These are phyloP conservation scores for Melampsora americana DNA, from an alignment of 1,284 basidiomycete species.

Conservation along the genomic window DNA sequence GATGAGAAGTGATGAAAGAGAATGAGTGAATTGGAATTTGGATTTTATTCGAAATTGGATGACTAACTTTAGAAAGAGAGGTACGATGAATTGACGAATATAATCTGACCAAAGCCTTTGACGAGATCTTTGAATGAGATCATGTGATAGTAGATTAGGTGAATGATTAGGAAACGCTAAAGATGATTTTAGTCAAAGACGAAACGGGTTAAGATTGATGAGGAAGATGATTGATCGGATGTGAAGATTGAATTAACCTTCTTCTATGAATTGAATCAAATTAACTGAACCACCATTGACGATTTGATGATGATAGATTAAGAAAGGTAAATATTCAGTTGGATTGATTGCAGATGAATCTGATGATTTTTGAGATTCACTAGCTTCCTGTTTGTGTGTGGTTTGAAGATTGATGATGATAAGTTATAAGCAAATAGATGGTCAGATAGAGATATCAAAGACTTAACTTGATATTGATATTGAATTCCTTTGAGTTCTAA, in stretches of 20 bases:
- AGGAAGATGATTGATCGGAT: not conserved
- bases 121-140: conserved; percentile 37
- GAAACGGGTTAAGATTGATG: too few relatives aligned
- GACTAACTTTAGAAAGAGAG: conserved; percentile 37
- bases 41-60: not conserved
- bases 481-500: conserved; percentile 61
- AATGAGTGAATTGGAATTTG: not conserved
- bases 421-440: too few relatives aligned
- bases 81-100: conserved; percentile 38
- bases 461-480: conserved; percentile 56
- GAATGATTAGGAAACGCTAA: conserved; percentile 34
- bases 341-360: conserved; percentile 37
- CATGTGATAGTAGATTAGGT: conserved; percentile 27
- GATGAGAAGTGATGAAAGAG: not conserved
- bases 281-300: conserved; percentile 31
- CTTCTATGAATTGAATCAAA: conserved; percentile 42
- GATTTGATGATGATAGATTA: conserved; percentile 23
- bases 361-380: conserved; percentile 31
- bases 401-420: not conserved
- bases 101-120: conserved; percentile 43
- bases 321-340: conserved; percentile 41
- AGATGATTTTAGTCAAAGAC: too few relatives aligned
- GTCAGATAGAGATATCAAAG: too few relatives aligned
- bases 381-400: conserved; percentile 12
- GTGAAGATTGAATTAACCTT: conserved; percentile 24